These are phyloP conservation scores for Solanum okadae DNA, from an alignment of 257 asterid species.

Conservation along the genomic window DNA sequence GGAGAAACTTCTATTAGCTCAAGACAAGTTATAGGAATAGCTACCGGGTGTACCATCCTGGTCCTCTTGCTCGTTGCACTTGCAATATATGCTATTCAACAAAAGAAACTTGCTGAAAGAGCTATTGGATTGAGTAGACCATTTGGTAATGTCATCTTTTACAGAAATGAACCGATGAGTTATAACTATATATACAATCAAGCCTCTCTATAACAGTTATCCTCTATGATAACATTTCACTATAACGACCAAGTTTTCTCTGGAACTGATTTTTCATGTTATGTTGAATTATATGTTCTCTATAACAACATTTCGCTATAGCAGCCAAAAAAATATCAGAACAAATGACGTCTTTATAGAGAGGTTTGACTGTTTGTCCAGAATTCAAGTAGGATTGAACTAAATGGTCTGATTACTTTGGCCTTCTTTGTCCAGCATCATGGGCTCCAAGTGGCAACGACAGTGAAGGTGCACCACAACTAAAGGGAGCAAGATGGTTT, in stretches of 20 bases:
- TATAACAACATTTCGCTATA: background rate
- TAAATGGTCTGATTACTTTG: constrained; percentile 1
- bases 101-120: constrained; percentile 78
- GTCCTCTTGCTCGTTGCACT: constrained; percentile 53
- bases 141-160: constrained; percentile 45
- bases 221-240: background rate
- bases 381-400: background rate
- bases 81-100: constrained; percentile 58
- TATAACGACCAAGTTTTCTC: background rate
- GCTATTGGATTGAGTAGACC: constrained; percentile 76
- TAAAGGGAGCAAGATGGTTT: constrained; percentile 95
- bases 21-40: constrained; percentile 50
- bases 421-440: constrained; percentile 38
- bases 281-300: background rate
- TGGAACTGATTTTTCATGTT: background rate
- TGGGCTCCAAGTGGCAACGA: constrained; percentile 85
- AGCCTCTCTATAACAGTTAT: background rate
- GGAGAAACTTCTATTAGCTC: constrained; percentile 35
- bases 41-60: constrained; percentile 56
- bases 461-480: constrained; percentile 94
- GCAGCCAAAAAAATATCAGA: background rate
- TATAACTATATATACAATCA: background rate
- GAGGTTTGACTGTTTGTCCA: background rate
- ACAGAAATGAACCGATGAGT: background rate
- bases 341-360: background rate